phyloP scores from a whole-genome alignment of 2,329 filamentous ascomycete genomes.

The Xylaria sp. region DNA sequence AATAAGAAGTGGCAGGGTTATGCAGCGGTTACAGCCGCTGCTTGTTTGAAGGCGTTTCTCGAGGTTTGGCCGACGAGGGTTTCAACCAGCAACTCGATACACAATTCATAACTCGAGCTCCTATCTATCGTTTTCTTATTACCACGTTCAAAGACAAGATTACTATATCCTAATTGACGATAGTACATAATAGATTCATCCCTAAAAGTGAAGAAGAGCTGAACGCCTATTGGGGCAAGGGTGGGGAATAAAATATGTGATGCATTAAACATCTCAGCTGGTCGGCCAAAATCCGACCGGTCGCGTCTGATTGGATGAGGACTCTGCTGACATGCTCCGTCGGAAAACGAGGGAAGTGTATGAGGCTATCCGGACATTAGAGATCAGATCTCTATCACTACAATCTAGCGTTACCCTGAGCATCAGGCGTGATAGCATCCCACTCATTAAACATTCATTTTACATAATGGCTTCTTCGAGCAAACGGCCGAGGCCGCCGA shows the following conservation, averaged over 20 bases:
- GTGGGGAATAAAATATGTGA: not conserved
- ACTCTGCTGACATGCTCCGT: not conserved
- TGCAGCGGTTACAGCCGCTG: slow-evolving; percentile 23
- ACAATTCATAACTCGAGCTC: not conserved
- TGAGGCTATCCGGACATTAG: not conserved
- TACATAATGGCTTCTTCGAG: slow-evolving; percentile 10
- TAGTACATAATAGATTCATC: not conserved
- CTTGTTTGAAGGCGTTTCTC: slow-evolving; percentile 23
- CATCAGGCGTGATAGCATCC: not conserved
- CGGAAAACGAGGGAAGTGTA: not conserved
- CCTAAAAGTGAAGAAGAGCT: not conserved
- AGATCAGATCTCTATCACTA: not conserved
- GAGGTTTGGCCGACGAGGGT: slow-evolving; percentile 16
- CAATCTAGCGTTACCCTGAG: not conserved
- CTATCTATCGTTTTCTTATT: not conserved
- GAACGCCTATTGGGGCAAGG: not conserved
- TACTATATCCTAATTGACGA: not conserved
- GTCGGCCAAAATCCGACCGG: not conserved
- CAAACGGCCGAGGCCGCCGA: not conserved
- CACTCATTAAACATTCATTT: not conserved
- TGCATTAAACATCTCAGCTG: not conserved
- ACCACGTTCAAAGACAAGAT: not conserved
- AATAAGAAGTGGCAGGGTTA: slow-evolving; percentile 29
- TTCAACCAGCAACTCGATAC: not conserved
- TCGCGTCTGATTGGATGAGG: slow-evolving; percentile 11